Conservation (phyloP, 495 filamentous ascomycete genomes). For the Poronia punctata region DNA sequence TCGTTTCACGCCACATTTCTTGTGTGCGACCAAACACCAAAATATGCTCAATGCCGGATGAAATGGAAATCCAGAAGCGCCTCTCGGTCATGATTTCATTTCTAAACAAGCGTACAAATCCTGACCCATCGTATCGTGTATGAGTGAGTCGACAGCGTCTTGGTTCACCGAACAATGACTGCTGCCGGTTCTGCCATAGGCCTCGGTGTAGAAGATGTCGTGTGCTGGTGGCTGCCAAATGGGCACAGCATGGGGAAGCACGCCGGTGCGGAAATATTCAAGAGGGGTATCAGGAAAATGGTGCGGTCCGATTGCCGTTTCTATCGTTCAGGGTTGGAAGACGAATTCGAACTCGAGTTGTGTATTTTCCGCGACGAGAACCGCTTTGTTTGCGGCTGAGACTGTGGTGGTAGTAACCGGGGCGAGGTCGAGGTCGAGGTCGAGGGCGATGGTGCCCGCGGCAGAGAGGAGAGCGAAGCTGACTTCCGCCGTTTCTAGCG, state of each 20-base stretch:
- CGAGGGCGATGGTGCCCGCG: slow-evolving; percentile 13
- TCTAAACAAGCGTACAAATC: slow-evolving; percentile 3
- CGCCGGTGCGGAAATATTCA: slow-evolving; percentile 22
- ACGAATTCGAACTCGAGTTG: slow-evolving; percentile 19
- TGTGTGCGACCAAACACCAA: slow-evolving; percentile 9
- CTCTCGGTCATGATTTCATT: slow-evolving; percentile 1
- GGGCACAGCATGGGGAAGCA: slow-evolving; percentile 20
- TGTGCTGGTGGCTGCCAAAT: slow-evolving; percentile 8
- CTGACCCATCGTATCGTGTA: slow-evolving; percentile 3
- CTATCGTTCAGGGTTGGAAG: slow-evolving; percentile 28
- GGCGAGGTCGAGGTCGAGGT: too few relatives aligned
- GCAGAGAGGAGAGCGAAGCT: slow-evolving; percentile 18
- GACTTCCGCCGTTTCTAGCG: slow-evolving; percentile 38
- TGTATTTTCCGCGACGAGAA: slow-evolving; percentile 21
- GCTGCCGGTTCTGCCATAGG: slow-evolving; percentile 17
- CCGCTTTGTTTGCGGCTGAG: slow-evolving; percentile 14
- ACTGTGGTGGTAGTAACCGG: too few relatives aligned
- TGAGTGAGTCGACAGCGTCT: slow-evolving; percentile 9
- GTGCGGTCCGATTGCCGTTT: slow-evolving; percentile 29
- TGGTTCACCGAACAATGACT: slow-evolving; percentile 16
- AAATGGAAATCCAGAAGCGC: slow-evolving; percentile 7
- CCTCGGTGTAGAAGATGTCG: slow-evolving; percentile 12
- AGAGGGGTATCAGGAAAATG: slow-evolving; percentile 24
- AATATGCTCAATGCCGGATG: slow-evolving; percentile 5
- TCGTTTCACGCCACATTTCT: too few relatives aligned